Conservation (phyloP, 1,284 basidiomycete species). For the Tremellales sp. region DNA sequence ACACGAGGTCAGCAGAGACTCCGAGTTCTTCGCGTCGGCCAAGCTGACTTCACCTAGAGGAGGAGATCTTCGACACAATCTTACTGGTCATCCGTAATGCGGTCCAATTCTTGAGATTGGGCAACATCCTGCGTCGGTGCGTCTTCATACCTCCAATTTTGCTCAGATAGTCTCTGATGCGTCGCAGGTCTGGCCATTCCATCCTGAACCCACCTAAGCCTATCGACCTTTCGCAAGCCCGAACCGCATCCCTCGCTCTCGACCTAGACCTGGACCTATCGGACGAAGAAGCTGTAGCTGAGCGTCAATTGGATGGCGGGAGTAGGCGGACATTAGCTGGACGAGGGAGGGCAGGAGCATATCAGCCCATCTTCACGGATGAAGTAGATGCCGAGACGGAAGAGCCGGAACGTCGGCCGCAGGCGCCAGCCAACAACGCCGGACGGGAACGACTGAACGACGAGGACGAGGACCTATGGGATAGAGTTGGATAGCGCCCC, state of each 20-base stretch:
- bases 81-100: conserved; percentile 84
- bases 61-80: conserved; percentile 85
- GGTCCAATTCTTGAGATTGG: conserved; percentile 82
- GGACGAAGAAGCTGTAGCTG: conserved; percentile 54
- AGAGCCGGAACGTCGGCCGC: conserved; percentile 7
- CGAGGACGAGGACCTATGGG: conserved; percentile 46
- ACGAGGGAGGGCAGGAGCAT: conserved; percentile 12
- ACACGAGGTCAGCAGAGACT: conserved; percentile 40
- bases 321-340: conserved; percentile 15
- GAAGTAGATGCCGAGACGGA: conserved; percentile 16
- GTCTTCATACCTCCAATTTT: conserved; percentile 43
- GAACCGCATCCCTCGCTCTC: conserved; percentile 51
- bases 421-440: conserved; percentile 20
- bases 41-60: conserved; percentile 54
- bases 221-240: conserved; percentile 68
- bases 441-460: conserved; percentile 31
- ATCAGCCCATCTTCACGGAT: conserved; percentile 32
- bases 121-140: conserved; percentile 83
- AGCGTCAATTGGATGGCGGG: conserved; percentile 24
- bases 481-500: conserved; percentile 21
- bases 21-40: background rate
- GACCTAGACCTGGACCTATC: conserved; percentile 63
- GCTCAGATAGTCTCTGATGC: background rate
- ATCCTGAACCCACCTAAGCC: conserved; percentile 87
- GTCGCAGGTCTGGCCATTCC: conserved; percentile 78